Conservation (phyloP, 176 grass and related monocot genomes). For the Tillandsia fasciculata region DNA sequence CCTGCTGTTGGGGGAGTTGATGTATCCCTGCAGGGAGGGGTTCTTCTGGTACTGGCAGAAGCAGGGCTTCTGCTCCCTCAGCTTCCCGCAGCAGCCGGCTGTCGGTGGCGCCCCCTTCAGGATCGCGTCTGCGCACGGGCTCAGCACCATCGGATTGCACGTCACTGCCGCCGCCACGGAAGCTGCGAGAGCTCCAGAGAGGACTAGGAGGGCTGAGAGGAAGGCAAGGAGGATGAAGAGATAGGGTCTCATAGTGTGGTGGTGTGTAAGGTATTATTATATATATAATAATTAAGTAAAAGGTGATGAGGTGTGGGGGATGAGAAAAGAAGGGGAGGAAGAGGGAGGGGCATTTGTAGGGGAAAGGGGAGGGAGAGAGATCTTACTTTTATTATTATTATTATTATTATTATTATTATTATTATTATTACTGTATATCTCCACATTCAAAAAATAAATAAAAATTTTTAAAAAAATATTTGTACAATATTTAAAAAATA, state of each 20-base stretch:
- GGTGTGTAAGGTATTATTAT: background rate
- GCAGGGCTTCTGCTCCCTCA: constrained; percentile 68
- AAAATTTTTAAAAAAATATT: no score
- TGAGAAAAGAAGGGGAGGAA: background rate
- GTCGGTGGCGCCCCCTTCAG: constrained; percentile 39
- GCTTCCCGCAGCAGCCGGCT: constrained; percentile 53
- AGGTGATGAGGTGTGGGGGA: background rate
- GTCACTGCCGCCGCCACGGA: constrained; percentile 21
- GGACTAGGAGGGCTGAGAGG: constrained; percentile 4
- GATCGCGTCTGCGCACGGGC: constrained; percentile 58
- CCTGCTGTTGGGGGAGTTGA: constrained; percentile 90
- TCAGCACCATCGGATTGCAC: constrained; percentile 59
- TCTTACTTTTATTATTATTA: no score
- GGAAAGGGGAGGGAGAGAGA: background rate
- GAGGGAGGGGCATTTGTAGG: background rate
- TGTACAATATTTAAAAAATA: no score
- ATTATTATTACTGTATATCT: no score
- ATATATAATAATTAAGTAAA: background rate
- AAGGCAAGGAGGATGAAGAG: constrained; percentile 12
- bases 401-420: no score
- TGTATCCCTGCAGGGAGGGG: constrained; percentile 53
- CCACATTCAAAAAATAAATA: no score
- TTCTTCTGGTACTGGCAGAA: constrained; percentile 79
- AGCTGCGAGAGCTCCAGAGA: constrained; percentile 6
- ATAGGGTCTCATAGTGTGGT: constrained; percentile 11